Conservation (phyloP, 306 rosid genomes). For the Inga leiocalycina region DNA sequence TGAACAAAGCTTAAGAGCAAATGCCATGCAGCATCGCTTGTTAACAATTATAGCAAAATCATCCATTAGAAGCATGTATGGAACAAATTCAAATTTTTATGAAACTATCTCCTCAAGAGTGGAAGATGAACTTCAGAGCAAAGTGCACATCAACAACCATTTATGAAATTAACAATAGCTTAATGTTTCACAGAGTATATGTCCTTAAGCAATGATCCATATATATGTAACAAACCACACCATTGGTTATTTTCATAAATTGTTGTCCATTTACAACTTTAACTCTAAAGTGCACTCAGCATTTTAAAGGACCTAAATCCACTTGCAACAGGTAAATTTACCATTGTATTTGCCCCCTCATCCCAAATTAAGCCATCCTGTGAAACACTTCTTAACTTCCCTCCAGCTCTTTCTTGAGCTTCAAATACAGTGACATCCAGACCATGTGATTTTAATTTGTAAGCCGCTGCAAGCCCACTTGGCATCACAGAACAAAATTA, state of each 20-base stretch:
- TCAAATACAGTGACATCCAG: constrained; percentile 75
- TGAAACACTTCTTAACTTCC: constrained; percentile 81
- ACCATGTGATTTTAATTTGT: constrained; percentile 85
- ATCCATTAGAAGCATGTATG: constrained; percentile 23
- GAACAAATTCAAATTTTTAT: constrained; percentile 22
- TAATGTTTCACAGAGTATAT: constrained; percentile 12
- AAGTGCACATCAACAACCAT: background rate
- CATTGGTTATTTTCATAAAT: background rate
- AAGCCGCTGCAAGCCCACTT: constrained; percentile 96
- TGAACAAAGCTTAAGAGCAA: constrained; percentile 14
- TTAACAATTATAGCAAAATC: constrained; percentile 6
- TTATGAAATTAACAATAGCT: constrained; percentile 14
- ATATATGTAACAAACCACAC: background rate
- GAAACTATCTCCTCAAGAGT: constrained; percentile 13
- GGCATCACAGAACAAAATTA: constrained; percentile 37
- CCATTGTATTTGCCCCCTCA: constrained; percentile 98
- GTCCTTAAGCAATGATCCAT: constrained; percentile 3
- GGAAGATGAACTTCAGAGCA: background rate
- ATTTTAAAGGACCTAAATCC: constrained; percentile 1
- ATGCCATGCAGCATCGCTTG: background rate
- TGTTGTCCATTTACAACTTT: constrained; percentile 5
- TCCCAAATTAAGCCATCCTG: constrained; percentile 84
- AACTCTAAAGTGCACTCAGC: background rate
- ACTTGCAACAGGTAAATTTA: constrained; percentile 33
- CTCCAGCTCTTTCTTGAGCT: constrained; percentile 86